phyloP scores from a whole-genome alignment of 345 rosid genomes.

The Murraya koenigii region DNA sequence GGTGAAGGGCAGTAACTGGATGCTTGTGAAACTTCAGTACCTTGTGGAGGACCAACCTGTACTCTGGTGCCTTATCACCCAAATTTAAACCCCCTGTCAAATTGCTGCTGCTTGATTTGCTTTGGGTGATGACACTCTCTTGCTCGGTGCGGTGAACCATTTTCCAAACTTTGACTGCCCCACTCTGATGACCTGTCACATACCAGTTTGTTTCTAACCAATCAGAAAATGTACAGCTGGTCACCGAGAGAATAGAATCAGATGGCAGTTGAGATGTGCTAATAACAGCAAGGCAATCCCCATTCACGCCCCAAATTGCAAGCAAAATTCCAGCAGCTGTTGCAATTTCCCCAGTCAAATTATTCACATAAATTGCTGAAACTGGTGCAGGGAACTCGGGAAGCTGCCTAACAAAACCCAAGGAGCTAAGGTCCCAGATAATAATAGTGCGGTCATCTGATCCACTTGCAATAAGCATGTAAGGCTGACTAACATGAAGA shows the following conservation, averaged over 20 bases:
- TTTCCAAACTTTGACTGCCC: conserved; percentile 95
- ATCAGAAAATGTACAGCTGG: conserved; percentile 80
- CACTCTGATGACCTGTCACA: conserved; percentile 98
- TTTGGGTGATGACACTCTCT: conserved; percentile 36
- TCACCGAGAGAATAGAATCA: conserved; percentile 84
- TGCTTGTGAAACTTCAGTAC: conserved; percentile 84
- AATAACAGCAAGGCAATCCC: conserved; percentile 90
- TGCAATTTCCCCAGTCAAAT: conserved; percentile 89
- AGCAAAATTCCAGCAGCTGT: conserved; percentile 96
- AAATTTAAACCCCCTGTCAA: conserved; percentile 55
- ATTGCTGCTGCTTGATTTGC: conserved; percentile 46
- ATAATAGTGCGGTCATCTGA: conserved; percentile 96
- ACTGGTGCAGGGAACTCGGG: conserved; percentile 83
- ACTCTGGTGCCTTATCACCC: conserved; percentile 68
- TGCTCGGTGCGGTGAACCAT: conserved; percentile 75
- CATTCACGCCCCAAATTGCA: conserved; percentile 97
- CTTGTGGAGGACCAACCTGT: conserved; percentile 76
- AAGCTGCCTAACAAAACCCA: conserved; percentile 83
- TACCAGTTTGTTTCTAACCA: conserved; percentile 95
- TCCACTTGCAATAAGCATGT: conserved; percentile 93
- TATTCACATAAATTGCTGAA: conserved; percentile 88
- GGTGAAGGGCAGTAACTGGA: conserved; percentile 82
- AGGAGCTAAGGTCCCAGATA: conserved; percentile 92
- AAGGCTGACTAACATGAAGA: conserved; percentile 92
- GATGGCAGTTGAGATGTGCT: conserved; percentile 95